Evolutionary conservation across 768 basidiomycete genomes (phyloP).

Genomic region (Tylopilus rubrobrunneus): DNA sequence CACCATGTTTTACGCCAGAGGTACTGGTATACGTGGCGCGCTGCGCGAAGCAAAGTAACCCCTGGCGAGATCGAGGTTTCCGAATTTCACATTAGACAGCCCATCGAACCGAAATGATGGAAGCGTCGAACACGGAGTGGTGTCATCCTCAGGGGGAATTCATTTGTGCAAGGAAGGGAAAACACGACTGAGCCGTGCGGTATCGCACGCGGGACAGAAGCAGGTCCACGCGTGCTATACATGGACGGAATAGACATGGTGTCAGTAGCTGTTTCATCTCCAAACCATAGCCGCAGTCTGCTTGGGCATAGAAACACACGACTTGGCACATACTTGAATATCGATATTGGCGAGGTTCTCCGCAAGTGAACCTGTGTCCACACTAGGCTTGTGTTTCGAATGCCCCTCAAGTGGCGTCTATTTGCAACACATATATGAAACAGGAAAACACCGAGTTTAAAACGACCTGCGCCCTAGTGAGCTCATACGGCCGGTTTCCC

Average conservation of each 20-base stretch:
- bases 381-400: background rate
- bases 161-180: background rate
- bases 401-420: conserved; percentile 9
- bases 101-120: background rate
- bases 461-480: background rate
- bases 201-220: background rate
- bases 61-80: background rate
- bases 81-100: background rate
- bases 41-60: background rate
- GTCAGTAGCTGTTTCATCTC: background rate
- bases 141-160: background rate
- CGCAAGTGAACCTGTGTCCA: background rate
- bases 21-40: background rate
- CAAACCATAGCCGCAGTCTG: background rate
- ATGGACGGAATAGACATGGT: background rate
- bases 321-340: background rate
- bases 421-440: conserved; percentile 12
- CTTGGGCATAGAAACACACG: background rate
- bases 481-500: conserved; percentile 17
- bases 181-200: conserved; percentile 5
- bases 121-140: background rate
- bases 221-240: background rate
- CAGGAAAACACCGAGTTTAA: background rate
- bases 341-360: background rate
- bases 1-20: too few relatives aligned